Conservation (phyloP, 2,329 filamentous ascomycete genomes). For the Sordariomycetes sp. region DNA sequence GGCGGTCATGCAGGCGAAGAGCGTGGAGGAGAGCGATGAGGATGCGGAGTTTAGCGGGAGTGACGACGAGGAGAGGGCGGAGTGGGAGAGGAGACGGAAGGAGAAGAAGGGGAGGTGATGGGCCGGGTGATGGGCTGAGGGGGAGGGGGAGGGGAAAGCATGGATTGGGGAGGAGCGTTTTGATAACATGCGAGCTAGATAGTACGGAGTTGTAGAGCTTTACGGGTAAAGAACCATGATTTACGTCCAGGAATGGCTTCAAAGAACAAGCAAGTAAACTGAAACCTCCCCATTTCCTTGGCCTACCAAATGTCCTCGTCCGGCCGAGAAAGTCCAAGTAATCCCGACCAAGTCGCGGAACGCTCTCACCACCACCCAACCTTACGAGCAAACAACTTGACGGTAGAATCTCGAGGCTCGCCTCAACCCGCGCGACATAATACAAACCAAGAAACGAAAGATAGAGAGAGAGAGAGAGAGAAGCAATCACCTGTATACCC, state of each 20-base stretch:
- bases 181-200: background rate
- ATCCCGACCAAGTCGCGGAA: too few relatives aligned
- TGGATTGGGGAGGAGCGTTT: background rate
- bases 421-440: too few relatives aligned
- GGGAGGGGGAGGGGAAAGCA: too few relatives aligned
- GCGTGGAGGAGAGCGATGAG: slow-evolving; percentile 26
- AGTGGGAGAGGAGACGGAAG: slow-evolving; percentile 44
- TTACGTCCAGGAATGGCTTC: background rate
- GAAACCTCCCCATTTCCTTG: too few relatives aligned
- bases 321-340: too few relatives aligned
- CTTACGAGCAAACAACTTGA: too few relatives aligned
- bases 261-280: background rate
- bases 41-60: slow-evolving; percentile 54
- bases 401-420: too few relatives aligned
- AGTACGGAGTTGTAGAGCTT: background rate
- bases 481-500: too few relatives aligned
- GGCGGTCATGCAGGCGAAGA: slow-evolving; percentile 8
- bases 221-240: background rate
- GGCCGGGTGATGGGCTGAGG: background rate
- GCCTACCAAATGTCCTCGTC: too few relatives aligned
- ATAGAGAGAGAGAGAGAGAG: too few relatives aligned
- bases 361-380: too few relatives aligned
- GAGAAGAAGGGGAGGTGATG: slow-evolving; percentile 17
- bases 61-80: slow-evolving; percentile 52
- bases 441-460: too few relatives aligned